Evolutionary conservation across 2,329 filamentous ascomycete genomes (phyloP), one percentile per base, ranked within the genome.

Genomic region (Madurella mycetomatis): DNA sequence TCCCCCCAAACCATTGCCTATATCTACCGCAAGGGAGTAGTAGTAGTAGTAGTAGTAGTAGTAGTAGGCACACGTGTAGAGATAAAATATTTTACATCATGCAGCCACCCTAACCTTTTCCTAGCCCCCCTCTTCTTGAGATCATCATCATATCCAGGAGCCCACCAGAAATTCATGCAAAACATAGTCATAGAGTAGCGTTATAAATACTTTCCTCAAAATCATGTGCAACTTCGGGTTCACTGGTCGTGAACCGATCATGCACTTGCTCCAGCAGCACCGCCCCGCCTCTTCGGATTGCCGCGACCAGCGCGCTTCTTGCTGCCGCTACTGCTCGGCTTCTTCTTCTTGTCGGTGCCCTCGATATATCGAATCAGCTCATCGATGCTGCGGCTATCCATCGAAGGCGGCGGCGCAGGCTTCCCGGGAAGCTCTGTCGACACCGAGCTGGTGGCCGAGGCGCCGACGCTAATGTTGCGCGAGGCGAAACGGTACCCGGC

Each of bases 311-410:
- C 18, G 15, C 52, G 47, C 47, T 60, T 60, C 54, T 59, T 60
- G 13, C 46, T 49, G 11, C 41, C 44, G 11, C 31, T 41, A 13
- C 52, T 51, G 18, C 47, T 45, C 8, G 34, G 50, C 49, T 47
- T 53, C 54, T 56, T 58, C 65, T 73, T 73, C 57, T 76, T 73
- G 51, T 84, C 80, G 15, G 71, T 76, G 42, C 92, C 92, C 71
- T 97, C 94, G 63, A 99, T 97, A 72, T 92, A 97, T 72, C 88
- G 90, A 68, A 99, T 79, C 41, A 99, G 76, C 70, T 99, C 92
- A 64, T 97, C 92, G 59, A 99, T 91, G 73, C 85, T 96, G 64
- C 91, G 82, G 52, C 86, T 83, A 68, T 95, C 90, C 46, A 91
- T 75, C 40, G 49, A 50, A 11, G n/a, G 64, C 58, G 16, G 61